Conservation (phyloP, 495 filamentous ascomycete genomes). For the Articulospora tetracladia region DNA sequence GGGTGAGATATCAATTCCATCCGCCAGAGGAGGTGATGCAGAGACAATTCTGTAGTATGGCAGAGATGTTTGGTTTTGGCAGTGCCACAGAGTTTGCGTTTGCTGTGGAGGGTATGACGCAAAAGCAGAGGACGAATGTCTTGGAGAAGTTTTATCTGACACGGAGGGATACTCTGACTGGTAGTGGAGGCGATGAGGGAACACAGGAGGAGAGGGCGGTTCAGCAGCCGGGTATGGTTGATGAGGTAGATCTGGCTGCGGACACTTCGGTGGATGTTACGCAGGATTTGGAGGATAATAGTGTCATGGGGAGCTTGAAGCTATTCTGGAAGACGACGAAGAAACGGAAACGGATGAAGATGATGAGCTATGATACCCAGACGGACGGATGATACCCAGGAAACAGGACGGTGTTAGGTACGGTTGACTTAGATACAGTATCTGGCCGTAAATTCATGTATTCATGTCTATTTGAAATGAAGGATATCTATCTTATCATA, state of each 20-base stretch:
- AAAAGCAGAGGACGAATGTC: constrained; percentile 73
- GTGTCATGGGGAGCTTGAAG: background rate
- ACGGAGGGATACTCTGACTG: constrained; percentile 35
- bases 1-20: constrained; percentile 63
- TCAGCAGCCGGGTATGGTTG: no score
- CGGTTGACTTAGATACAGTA: no score
- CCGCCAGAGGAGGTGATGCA: constrained; percentile 71
- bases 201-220: background rate
- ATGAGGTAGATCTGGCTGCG: no score
- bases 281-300: background rate
- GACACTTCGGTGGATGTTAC: background rate
- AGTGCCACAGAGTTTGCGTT: constrained; percentile 85
- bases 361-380: constrained; percentile 16
- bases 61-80: constrained; percentile 69
- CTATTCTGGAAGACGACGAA: background rate
- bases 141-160: constrained; percentile 76
- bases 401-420: background rate
- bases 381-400: constrained; percentile 19
- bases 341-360: constrained; percentile 19
- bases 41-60: constrained; percentile 91
- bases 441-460: background rate
- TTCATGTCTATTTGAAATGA: background rate
- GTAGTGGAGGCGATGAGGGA: constrained; percentile 19
- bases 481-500: background rate
- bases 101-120: constrained; percentile 90